Evolutionary conservation across 768 basidiomycete genomes (phyloP), one percentile per base, ranked within the genome.

Genomic region (Termitomyces sp.): DNA sequence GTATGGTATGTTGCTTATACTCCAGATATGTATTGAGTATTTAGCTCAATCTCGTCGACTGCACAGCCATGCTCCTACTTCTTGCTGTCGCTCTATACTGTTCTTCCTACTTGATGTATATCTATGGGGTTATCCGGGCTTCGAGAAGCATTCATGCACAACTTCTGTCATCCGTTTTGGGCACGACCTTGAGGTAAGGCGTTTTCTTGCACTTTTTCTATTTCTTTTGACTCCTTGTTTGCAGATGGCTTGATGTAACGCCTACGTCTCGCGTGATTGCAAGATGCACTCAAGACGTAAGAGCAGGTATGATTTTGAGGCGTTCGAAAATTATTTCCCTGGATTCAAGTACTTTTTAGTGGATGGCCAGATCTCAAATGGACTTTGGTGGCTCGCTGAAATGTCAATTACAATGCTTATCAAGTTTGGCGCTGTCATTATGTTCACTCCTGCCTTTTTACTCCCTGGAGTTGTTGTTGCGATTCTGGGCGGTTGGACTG

Each of bases 201-300:
- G 10, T 19, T 38, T 30, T 17, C 21, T 10, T 42, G 48, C 38
- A 38, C 17, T 33, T 33, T n/a, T 19, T 17, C 12, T 33, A 26
- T 26, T 50, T 28, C 8, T 31, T 46, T 17, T 41, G 31, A 53
- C 21, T 21, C 10, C 23, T 43, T 28, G 17, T 47, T 38, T 30
- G 12, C 7, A 80, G 85, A 66, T 86, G 72, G 73, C 73, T 80
- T 31, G 75, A 76, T 59, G 69, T 73, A 35, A 80, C 78, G 1
- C 76, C 78, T 10, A 67, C 70, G 1, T 72, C 75, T 23, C 79
- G 87, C 4, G 79, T 90, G 50, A 81, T 87, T 42, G 72, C 84
- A 30, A 77, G 86, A 50, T 82, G 82, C 65, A 88, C 86, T 1
- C 80, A 85, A 53, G 87, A 89, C 64, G 85, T 87, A 21, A 71